Evolutionary conservation across 2,329 filamentous ascomycete genomes (phyloP), one percentile per base, ranked within the genome.

Genomic region (Hypoxylon sp.): DNA sequence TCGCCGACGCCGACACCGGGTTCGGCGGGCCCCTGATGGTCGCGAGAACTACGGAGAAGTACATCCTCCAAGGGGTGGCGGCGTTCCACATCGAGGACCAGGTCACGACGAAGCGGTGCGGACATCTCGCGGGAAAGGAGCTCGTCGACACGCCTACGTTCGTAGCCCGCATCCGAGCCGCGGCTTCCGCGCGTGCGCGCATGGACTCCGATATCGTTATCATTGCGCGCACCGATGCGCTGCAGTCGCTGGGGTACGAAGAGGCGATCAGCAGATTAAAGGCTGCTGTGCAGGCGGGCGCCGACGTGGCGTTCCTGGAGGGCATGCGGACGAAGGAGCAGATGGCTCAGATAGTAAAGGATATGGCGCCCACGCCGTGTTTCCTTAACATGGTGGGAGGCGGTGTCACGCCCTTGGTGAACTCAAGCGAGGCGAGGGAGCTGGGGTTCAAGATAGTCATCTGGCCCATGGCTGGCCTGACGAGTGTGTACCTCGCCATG

Each of bases 1-100:
- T 91, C 70, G 88, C 87, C 8, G 87, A 90, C 74, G 86, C 85
- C 31, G 87, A 89, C 75, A 88, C 87, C 0, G 86, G 86, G 44
- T 89, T 87, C 76, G 87, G 85, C 24, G 82, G 83, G 17, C 83
- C 84, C 2, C 78, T 84, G 31, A 86, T 84, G 81, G 83, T 89
- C 39, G 82, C 84, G 1, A 83, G 86, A 26, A 86, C 87, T 2
- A 74, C 76, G 8, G 71, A 76, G 66, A 70, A 70, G 65, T 79
- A 79, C 67, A 70, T 73, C 46, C 74, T 73, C 9, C 72, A 73
- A 47, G 77, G 77, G 17, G 73, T 79, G 3, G 77, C 77, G 24
- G 77, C 70, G 5, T 68, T 78, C 62, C 77, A 78, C 70, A 73
- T 78, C 59, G 79, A 81, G 67, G 79, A 80, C 70, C 78, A 81